phyloP scores from a whole-genome alignment of 1,284 basidiomycete genomes.

The Cystobasidium slooffiae region DNA sequence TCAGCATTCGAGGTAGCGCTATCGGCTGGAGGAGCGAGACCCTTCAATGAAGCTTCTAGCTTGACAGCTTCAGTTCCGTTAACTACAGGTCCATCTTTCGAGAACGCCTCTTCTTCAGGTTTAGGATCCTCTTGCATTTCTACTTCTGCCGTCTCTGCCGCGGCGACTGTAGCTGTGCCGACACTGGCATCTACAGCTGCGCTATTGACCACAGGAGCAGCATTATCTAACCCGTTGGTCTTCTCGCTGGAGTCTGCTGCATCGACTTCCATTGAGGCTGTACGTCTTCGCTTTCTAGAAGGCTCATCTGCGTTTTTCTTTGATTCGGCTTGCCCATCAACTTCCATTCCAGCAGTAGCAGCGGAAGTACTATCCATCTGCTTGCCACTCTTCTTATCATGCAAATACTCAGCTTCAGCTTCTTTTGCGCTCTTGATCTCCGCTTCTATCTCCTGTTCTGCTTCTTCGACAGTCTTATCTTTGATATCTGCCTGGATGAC shows the following conservation, averaged over 20 bases:
- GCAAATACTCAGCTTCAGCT: background rate
- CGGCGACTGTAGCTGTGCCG: background rate
- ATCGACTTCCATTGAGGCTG: slow-evolving; percentile 15
- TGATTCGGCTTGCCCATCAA: slow-evolving; percentile 12
- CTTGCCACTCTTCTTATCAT: background rate
- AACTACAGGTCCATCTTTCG: background rate
- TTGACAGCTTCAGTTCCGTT: slow-evolving; percentile 14
- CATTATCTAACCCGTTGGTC: background rate
- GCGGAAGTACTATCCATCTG: background rate
- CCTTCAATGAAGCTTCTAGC: slow-evolving; percentile 3
- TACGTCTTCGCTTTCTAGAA: slow-evolving; percentile 9
- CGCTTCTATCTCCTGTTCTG: slow-evolving; percentile 9
- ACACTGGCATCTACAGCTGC: slow-evolving; percentile 2
- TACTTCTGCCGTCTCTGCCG: slow-evolving; percentile 11
- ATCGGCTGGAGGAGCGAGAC: background rate
- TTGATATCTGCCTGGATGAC: slow-evolving; percentile 6
- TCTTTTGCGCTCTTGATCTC: background rate
- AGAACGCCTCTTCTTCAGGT: background rate
- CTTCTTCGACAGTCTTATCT: slow-evolving; percentile 12
- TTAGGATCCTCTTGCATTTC: slow-evolving; percentile 1
- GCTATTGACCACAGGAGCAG: background rate
- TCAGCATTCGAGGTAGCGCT: background rate
- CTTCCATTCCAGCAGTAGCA: background rate
- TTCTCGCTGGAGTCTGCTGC: background rate
- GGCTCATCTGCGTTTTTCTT: slow-evolving; percentile 63